Evolutionary conservation across 2,329 filamentous ascomycete genomes (phyloP).

Genomic region (Trichophyton equinum): DNA sequence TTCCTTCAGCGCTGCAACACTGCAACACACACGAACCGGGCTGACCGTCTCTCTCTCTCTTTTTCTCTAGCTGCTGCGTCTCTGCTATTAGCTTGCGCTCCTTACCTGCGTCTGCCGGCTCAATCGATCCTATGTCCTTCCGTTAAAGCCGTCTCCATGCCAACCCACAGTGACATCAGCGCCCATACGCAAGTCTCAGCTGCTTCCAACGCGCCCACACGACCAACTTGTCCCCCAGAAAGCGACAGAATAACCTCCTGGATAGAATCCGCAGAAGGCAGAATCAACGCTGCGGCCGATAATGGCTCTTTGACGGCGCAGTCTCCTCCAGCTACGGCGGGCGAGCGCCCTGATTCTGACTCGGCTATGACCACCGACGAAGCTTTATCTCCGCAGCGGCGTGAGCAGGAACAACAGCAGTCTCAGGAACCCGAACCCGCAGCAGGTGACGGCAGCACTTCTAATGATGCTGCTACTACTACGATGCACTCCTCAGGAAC

Average conservation of each 20-base stretch:
- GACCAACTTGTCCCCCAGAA: conserved; percentile 41
- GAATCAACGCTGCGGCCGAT: conserved; percentile 16
- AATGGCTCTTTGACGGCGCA: conserved; percentile 9
- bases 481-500: not conserved
- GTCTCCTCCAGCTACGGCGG: not conserved
- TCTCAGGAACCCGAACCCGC: not conserved
- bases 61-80: not conserved
- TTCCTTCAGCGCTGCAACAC: not conserved
- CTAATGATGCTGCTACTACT: not conserved
- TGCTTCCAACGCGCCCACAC: conserved; percentile 34
- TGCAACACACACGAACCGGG: not conserved
- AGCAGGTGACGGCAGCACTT: not conserved
- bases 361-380: not conserved
- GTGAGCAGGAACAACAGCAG: not conserved
- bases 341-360: not conserved
- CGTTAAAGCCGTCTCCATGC: conserved; percentile 31
- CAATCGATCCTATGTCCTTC: not conserved
- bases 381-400: not conserved
- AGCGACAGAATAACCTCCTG: conserved; percentile 23
- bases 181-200: conserved; percentile 27
- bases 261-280: conserved; percentile 22
- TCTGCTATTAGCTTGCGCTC: not conserved
- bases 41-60: not conserved
- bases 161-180: conserved; percentile 36
- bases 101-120: not conserved